These are phyloP conservation scores for Colletotrichum sidae DNA, from an alignment of 2,329 filamentous ascomycete genomes.

Conservation along the genomic window DNA sequence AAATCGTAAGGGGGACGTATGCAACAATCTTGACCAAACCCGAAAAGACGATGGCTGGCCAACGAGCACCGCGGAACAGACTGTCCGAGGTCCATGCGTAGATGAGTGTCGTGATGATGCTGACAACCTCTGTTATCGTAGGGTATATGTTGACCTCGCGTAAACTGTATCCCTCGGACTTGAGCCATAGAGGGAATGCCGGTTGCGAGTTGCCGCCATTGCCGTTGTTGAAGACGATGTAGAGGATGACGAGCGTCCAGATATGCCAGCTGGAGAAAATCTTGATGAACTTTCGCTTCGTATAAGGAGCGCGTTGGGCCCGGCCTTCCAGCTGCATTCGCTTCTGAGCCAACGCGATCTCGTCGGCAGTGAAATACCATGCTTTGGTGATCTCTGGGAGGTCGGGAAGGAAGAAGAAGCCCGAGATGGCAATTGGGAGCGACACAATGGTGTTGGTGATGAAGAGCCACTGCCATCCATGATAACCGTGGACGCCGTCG, in stretches of 20 bases:
- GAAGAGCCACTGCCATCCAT: slow-evolving; percentile 68
- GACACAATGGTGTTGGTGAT: slow-evolving; percentile 68
- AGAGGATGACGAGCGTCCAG: slow-evolving; percentile 50
- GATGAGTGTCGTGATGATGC: slow-evolving; percentile 26
- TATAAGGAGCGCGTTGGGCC: slow-evolving; percentile 53
- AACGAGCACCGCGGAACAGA: slow-evolving; percentile 49
- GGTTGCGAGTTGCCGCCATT: slow-evolving; percentile 52
- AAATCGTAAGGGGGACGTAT: slow-evolving; percentile 59
- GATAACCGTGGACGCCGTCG: slow-evolving; percentile 59
- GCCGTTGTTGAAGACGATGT: slow-evolving; percentile 60
- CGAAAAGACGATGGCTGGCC: slow-evolving; percentile 55
- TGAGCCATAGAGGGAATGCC: slow-evolving; percentile 53
- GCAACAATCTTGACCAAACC: slow-evolving; percentile 24
- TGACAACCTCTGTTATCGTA: slow-evolving; percentile 35
- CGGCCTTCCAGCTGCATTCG: slow-evolving; percentile 55
- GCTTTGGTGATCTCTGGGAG: slow-evolving; percentile 54
- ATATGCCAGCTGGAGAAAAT: slow-evolving; percentile 66
- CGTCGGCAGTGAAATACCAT: slow-evolving; percentile 43
- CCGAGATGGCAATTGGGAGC: slow-evolving; percentile 63
- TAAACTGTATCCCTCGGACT: slow-evolving; percentile 52
- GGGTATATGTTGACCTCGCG: slow-evolving; percentile 65
- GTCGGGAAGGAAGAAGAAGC: slow-evolving; percentile 62
- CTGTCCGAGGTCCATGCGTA: slow-evolving; percentile 33
- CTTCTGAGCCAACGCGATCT: slow-evolving; percentile 41
- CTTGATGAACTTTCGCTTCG: slow-evolving; percentile 63